phyloP scores from a whole-genome alignment of 345 rosid species.

The Camelina neglecta region DNA sequence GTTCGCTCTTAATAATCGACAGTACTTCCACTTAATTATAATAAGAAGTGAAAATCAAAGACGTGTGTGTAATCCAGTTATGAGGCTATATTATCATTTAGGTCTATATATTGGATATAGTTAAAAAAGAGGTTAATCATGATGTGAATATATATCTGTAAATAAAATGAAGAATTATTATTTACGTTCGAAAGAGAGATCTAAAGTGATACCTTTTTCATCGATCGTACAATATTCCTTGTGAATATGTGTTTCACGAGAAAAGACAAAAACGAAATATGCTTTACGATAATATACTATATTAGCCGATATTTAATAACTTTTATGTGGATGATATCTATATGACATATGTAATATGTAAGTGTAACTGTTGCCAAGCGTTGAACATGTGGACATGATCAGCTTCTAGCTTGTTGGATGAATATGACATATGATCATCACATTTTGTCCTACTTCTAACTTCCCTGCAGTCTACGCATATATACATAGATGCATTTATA shows the following conservation, averaged over 20 bases:
- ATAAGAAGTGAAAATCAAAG: not conserved
- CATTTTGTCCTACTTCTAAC: constrained; percentile 4
- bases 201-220: not conserved
- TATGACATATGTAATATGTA: not conserved
- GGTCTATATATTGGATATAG: not conserved
- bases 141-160: not conserved
- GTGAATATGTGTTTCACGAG: constrained; percentile 20
- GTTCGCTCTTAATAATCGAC: not conserved
- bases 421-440: constrained; percentile 36
- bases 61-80: not conserved
- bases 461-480: constrained; percentile 1
- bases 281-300: constrained; percentile 14
- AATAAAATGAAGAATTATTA: constrained; percentile 5
- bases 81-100: not conserved
- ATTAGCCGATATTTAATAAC: not conserved
- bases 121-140: not conserved
- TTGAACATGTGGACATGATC: constrained; percentile 42
- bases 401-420: constrained; percentile 25
- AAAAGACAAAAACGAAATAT: not conserved
- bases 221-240: constrained; percentile 3
- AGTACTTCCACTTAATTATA: not conserved
- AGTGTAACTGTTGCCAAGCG: constrained; percentile 20
- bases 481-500: not conserved
- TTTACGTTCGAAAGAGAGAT: constrained; percentile 13
- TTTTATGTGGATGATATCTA: constrained; percentile 30